These are phyloP conservation scores for Casuarina glauca DNA, from an alignment of 306 rosid species.

Conservation along the genomic window DNA sequence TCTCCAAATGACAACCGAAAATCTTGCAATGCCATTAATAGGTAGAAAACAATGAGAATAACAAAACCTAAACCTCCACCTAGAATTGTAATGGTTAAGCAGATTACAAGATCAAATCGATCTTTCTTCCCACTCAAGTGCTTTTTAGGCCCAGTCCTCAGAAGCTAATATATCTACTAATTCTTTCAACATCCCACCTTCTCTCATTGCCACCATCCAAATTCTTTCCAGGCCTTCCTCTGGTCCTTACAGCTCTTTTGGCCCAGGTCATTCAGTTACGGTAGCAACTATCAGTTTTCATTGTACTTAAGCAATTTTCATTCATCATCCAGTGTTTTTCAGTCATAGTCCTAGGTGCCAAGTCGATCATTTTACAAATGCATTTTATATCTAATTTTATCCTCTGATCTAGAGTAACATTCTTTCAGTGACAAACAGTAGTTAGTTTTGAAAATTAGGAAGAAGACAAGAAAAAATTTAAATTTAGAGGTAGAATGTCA, in stretches of 20 bases:
- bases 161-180: not conserved
- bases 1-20: not conserved
- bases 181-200: not conserved
- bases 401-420: not conserved
- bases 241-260: not conserved
- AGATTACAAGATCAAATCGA: not conserved
- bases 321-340: not conserved
- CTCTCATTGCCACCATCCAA: not conserved
- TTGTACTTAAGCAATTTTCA: not conserved
- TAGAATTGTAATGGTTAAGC: not conserved
- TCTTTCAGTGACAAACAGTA: not conserved
- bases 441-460: not conserved
- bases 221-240: not conserved
- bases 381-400: not conserved
- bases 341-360: not conserved
- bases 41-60: not conserved
- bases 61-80: not conserved
- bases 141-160: not conserved
- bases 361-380: not conserved
- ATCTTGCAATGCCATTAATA: not conserved
- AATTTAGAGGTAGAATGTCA: not conserved
- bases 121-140: not conserved
- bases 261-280: not conserved
- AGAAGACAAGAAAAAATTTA: not conserved
- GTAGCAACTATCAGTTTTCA: not conserved